Conservation (phyloP, 1,284 basidiomycete species). For the Irpex sp. region DNA sequence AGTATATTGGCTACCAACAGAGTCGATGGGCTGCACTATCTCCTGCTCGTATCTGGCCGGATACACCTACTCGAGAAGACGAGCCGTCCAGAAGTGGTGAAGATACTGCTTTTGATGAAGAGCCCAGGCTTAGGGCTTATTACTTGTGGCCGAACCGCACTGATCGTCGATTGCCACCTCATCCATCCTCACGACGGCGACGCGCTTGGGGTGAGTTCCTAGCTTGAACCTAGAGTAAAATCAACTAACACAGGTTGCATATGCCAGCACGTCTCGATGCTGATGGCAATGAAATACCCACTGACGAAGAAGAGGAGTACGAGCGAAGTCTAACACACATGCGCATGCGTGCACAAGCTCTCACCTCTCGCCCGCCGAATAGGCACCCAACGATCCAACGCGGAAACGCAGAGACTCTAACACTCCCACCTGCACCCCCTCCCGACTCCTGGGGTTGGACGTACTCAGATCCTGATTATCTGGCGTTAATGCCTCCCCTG, state of each 20-base stretch:
- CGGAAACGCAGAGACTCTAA: not conserved
- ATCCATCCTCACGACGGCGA: constrained; percentile 7
- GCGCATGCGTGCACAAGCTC: constrained; percentile 22
- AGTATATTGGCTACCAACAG: not conserved
- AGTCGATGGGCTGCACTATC: not conserved
- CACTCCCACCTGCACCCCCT: constrained; percentile 6
- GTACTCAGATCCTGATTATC: not conserved
- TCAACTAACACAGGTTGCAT: not conserved
- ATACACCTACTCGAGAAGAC: not conserved
- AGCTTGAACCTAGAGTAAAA: not conserved
- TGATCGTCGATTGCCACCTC: not conserved
- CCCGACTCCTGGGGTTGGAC: not conserved
- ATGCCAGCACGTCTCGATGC: constrained; percentile 21
- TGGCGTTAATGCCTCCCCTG: not conserved
- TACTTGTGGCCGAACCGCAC: not conserved
- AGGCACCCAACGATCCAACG: not conserved
- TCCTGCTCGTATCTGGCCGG: not conserved
- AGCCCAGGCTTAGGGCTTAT: not conserved
- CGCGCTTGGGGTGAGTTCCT: constrained; percentile 21
- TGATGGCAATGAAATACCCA: constrained; percentile 22
- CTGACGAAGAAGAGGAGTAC: constrained; percentile 25
- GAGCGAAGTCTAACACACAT: constrained; percentile 25
- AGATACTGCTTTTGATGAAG: not conserved
- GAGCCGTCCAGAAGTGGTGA: not conserved
- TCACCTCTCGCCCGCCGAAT: constrained; percentile 6